Base-by-base conservation (phyloP, 129 eudicot genomes). In the Flaveria trinervia region DNA sequence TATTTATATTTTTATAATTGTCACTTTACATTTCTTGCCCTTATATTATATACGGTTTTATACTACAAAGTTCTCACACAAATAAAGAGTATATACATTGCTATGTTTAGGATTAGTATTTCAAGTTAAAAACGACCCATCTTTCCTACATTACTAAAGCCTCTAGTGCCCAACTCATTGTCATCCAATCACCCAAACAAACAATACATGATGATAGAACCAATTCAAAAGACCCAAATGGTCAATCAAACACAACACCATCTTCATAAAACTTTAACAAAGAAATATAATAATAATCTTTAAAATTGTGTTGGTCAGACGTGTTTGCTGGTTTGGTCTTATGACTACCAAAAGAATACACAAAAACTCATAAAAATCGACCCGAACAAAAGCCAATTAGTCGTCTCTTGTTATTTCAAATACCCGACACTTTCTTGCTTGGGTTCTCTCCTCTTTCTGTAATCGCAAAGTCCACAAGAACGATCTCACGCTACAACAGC, bases 401-500 rank as follows among this genome's bases (percentile, higher is more conserved):
- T 61, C 67, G 67, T 61, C 67, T 61, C 17, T 25, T 20, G 10
- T 57, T 57, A 57, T 2, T 23, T 61, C 11, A 61, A 61, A 23
- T 0, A 61, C 67, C n/a, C 17, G 17, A 61, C 67, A 61, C 67
- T 23, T 61, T 60, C 57, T 73, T 65, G 23, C 77, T 59, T 59
- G 15, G 16, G 5, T 59, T 59, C 33, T 26, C 68, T 62, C 68
- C 44, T 74, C 62, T 75, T 18, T 61, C 78, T 74, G n/a, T 30
- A 45, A 74, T 74, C 62, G 13, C 79, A 16, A 75, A 62, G 62
- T 75, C 71, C 68, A 59, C 78, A 73, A 22, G 2, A 60, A 44
- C 78, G 70, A 70, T 74, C 70, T 18, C 57, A 22, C 56, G 56
- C 77, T 43, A 50, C 77, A 30, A 73, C 62, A 50, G 16, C 75